Base-by-base conservation (phyloP, 345 rosid species). In the Eucalyptus erythrocorys region DNA sequence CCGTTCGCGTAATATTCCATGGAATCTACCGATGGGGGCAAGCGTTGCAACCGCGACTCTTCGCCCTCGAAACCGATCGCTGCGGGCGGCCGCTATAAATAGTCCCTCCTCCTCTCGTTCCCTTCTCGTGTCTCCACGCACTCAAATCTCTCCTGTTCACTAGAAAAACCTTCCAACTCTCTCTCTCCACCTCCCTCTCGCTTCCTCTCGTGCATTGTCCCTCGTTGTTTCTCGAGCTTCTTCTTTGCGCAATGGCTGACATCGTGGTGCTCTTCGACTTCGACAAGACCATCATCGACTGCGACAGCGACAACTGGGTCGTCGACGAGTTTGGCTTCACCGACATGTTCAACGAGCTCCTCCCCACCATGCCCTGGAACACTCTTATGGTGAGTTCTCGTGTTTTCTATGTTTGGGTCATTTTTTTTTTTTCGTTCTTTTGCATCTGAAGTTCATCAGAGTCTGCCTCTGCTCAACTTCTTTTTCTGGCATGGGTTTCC, bases 341-440 rank as follows among this genome's bases (percentile, higher is more conserved):
- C 30, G 96, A 94, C 49, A 89, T 93, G 93, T 97, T 95, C 95
- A 92, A 95, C 85, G 94, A 93, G 51, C 99, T 97, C 86, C 99
- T 96, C 34, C 97, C 96, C 7, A 94, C 97, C 93, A 95, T 95
- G 97, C 97, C 99, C 42, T 97, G 99, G 98, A 97, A 97, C 91
- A 89, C 96, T 89, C 92, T 96, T 89, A 96, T 97, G 99, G 99
- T 97, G 88, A 49, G 86, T 79, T 32, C 40, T 40, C 30, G 8
- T 68, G 21, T 17, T 71, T 71, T 37, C 12, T 2, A 11, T 76
- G 27, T 40, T 40, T 2, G 82, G 47, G 82, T 76, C 2, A 3
- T 30, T 61, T 3, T 76, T 7, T 37, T 30, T 7, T 30, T 3
- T 30, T 43, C 12, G 2, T 30, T 55, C 6, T 50, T 30, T 86